Percentiles rank a stretch among this genome's conserved stretches.
These are phyloP conservation scores for Trichophaea hybrida DNA, from an alignment of 2,329 filamentous ascomycete genomes.

Conservation along the genomic window DNA sequence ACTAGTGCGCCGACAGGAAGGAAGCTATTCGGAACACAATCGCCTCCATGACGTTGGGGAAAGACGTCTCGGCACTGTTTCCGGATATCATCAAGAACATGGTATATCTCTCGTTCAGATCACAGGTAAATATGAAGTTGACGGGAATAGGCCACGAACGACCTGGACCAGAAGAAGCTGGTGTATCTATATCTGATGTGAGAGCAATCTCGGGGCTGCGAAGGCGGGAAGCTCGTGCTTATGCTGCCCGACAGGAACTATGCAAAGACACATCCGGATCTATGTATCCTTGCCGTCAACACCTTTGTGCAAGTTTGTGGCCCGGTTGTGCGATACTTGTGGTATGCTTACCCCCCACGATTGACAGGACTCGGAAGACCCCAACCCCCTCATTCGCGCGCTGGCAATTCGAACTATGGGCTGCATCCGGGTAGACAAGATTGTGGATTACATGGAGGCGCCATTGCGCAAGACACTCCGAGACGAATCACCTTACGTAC, in stretches of 20 bases:
- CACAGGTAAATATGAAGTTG: not conserved
- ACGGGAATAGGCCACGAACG: slow-evolving; percentile 50
- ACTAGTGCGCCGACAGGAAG: slow-evolving; percentile 43
- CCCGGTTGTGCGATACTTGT: not conserved
- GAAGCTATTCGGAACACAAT: slow-evolving; percentile 99
- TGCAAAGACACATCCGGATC: slow-evolving; percentile 94
- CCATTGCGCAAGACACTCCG: slow-evolving; percentile 81
- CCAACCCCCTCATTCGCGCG: slow-evolving; percentile 87
- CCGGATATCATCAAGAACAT: slow-evolving; percentile 98
- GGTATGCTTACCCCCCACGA: not conserved
- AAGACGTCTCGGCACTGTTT: slow-evolving; percentile 93
- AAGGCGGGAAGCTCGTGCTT: too few species aligned
- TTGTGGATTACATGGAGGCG: slow-evolving; percentile 99
- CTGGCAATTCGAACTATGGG: slow-evolving; percentile 97
- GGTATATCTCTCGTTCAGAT: slow-evolving; percentile 5
- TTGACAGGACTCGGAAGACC: slow-evolving; percentile 72
- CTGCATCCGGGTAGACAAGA: slow-evolving; percentile 95
- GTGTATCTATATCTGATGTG: slow-evolving; percentile 97
- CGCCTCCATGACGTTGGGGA: slow-evolving; percentile 98
- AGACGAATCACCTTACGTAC: slow-evolving; percentile 95
- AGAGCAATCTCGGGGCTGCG: slow-evolving; percentile 26
- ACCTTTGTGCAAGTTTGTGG: slow-evolving; percentile 71
- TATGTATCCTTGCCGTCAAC: slow-evolving; percentile 97
- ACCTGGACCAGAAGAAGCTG: slow-evolving; percentile 98
- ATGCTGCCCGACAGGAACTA: slow-evolving; percentile 59